Conservation (phyloP, 768 basidiomycete species). For the Tylopilus sp. region DNA sequence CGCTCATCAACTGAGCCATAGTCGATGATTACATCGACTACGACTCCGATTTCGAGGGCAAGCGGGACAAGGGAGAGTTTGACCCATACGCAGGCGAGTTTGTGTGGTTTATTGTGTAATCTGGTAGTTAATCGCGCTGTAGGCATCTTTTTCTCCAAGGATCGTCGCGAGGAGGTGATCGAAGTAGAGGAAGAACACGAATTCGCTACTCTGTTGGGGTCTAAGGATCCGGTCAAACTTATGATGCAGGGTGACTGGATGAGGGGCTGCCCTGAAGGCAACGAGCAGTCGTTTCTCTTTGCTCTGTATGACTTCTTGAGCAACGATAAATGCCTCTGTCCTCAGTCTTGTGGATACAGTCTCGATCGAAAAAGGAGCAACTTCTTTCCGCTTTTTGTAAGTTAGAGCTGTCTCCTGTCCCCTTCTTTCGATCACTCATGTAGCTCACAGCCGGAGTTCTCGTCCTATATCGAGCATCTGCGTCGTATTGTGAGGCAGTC, state of each 20-base stretch:
- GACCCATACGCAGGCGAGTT: slow-evolving; percentile 84
- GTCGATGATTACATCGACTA: slow-evolving; percentile 71
- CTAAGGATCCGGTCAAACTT: slow-evolving; percentile 51
- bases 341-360: slow-evolving; percentile 67
- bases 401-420: slow-evolving; percentile 26
- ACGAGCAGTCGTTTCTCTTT: slow-evolving; percentile 88
- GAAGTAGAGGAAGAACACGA: slow-evolving; percentile 85
- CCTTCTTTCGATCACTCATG: slow-evolving; percentile 9
- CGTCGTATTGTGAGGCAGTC: slow-evolving; percentile 51
- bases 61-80: slow-evolving; percentile 49
- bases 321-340: slow-evolving; percentile 63
- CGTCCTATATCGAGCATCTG: slow-evolving; percentile 64
- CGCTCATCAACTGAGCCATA: slow-evolving; percentile 18
- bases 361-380: slow-evolving; percentile 64
- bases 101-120: neutral
- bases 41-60: slow-evolving; percentile 72
- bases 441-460: slow-evolving; percentile 60
- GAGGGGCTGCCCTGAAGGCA: slow-evolving; percentile 94
- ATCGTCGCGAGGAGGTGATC: slow-evolving; percentile 86
- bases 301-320: slow-evolving; percentile 74
- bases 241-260: slow-evolving; percentile 94
- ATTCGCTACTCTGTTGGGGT: slow-evolving; percentile 39
- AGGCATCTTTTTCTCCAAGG: slow-evolving; percentile 96
- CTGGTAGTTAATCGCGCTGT: slow-evolving; percentile 4
- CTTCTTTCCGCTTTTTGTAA: slow-evolving; percentile 81